These are phyloP conservation scores for Pyronema domesticum DNA, from an alignment of 495 filamentous ascomycete genomes.

Conservation along the genomic window DNA sequence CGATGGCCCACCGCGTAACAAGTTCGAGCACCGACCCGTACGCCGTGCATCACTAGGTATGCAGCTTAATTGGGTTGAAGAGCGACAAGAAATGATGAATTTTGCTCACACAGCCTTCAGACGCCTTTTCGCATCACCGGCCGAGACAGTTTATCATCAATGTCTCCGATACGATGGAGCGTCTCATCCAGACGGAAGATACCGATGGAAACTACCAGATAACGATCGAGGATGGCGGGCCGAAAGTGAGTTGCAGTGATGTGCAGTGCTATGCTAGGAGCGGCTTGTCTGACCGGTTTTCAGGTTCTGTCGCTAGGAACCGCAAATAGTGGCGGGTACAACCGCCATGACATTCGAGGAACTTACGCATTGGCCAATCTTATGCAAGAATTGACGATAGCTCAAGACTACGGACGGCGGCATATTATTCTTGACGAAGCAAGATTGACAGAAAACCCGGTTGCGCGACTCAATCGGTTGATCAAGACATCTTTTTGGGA, in stretches of 20 bases:
- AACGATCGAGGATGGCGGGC: slow-evolving; percentile 85
- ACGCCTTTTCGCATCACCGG: slow-evolving; percentile 9
- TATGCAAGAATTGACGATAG: slow-evolving; percentile 79
- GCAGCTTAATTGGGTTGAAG: no score
- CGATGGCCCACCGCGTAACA: not conserved
- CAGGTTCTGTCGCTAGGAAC: slow-evolving; percentile 67
- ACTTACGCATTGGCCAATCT: slow-evolving; percentile 94
- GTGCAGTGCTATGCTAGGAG: not conserved
- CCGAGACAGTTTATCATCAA: slow-evolving; percentile 21
- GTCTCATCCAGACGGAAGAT: slow-evolving; percentile 61
- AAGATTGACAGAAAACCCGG: slow-evolving; percentile 79
- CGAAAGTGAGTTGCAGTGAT: slow-evolving; percentile 46
- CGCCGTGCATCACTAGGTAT: slow-evolving; percentile 1
- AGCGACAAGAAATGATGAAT: no score
- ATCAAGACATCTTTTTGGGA: slow-evolving; percentile 84
- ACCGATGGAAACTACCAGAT: slow-evolving; percentile 86
- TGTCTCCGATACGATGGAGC: slow-evolving; percentile 16
- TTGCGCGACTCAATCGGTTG: slow-evolving; percentile 63
- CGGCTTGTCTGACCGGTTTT: slow-evolving; percentile 2
- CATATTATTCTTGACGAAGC: slow-evolving; percentile 74
- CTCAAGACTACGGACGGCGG: slow-evolving; percentile 67
- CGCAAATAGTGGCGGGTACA: slow-evolving; percentile 67
- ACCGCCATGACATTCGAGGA: slow-evolving; percentile 68
- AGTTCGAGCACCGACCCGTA: not conserved
- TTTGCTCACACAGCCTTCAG: not conserved